phyloP scores from a whole-genome alignment of 1,139 yeast genomes.

The Pichia sp. region DNA sequence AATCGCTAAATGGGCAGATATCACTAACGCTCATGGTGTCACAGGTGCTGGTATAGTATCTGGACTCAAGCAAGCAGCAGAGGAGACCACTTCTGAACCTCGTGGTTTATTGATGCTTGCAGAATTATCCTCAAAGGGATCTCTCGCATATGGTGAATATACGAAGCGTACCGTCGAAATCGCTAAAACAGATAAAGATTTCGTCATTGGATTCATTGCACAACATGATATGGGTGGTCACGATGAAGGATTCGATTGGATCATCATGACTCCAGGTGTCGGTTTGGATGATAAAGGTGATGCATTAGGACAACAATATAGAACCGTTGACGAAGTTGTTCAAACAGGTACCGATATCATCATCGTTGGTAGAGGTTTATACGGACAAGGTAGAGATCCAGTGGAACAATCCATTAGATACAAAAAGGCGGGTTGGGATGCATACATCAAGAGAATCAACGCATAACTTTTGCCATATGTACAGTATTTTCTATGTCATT shows the following conservation, averaged over 20 bases:
- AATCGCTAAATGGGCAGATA: slow-evolving; percentile 92
- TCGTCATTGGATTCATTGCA: slow-evolving; percentile 95
- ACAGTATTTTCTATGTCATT: not conserved
- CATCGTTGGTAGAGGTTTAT: slow-evolving; percentile 95
- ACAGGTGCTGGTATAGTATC: slow-evolving; percentile 92
- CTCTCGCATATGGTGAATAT: slow-evolving; percentile 88
- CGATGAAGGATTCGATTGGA: slow-evolving; percentile 87
- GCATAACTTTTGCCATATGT: no score
- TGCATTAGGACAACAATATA: slow-evolving; percentile 90
- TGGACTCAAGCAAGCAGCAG: slow-evolving; percentile 82
- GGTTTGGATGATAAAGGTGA: slow-evolving; percentile 98
- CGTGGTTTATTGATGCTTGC: slow-evolving; percentile 94
- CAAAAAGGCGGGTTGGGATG: slow-evolving; percentile 90
- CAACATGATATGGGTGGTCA: slow-evolving; percentile 81
- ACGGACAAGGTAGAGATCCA: slow-evolving; percentile 95
- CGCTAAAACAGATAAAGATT: slow-evolving; percentile 79
- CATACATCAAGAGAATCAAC: slow-evolving; percentile 49
- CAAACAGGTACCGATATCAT: slow-evolving; percentile 84
- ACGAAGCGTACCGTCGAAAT: slow-evolving; percentile 82
- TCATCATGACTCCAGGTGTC: slow-evolving; percentile 97
- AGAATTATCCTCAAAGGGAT: slow-evolving; percentile 88
- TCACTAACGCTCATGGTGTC: slow-evolving; percentile 96
- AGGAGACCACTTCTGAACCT: slow-evolving; percentile 52
- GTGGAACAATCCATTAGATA: slow-evolving; percentile 80
- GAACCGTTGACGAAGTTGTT: slow-evolving; percentile 78